phyloP scores from a whole-genome alignment of 1,139 yeast species.

The Sugiyamaella japonica region DNA sequence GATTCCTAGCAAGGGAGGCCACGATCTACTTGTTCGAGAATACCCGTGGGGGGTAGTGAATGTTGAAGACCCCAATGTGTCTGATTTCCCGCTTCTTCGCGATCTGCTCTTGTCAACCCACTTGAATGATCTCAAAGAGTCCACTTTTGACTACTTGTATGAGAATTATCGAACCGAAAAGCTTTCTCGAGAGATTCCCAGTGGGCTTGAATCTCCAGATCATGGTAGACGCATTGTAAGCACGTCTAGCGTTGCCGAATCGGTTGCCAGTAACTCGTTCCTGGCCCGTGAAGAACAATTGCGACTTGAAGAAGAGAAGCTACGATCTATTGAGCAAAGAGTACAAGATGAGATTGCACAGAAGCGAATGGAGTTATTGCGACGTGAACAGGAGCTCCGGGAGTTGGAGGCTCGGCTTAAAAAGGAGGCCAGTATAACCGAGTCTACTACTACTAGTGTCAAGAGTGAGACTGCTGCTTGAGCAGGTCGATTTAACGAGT shows the following conservation, averaged over 20 bases:
- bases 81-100: constrained; percentile 77
- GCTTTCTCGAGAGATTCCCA: constrained; percentile 49
- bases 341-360: constrained; percentile 87
- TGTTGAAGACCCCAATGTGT: constrained; percentile 76
- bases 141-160: constrained; percentile 88
- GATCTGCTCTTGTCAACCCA: constrained; percentile 86
- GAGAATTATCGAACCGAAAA: constrained; percentile 94
- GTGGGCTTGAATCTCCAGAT: constrained; percentile 19
- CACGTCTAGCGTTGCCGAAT: constrained; percentile 23
- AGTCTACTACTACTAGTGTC: constrained; percentile 12
- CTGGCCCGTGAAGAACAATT: constrained; percentile 44
- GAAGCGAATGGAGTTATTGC: constrained; percentile 83
- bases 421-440: constrained; percentile 24
- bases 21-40: constrained; percentile 57
- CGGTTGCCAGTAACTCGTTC: constrained; percentile 29
- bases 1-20: constrained; percentile 55
- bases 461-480: constrained; percentile 19
- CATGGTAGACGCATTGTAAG: constrained; percentile 13
- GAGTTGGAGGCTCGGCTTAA: constrained; percentile 72
- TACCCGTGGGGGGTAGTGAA: constrained; percentile 95
- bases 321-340: constrained; percentile 53
- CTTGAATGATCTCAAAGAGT: constrained; percentile 86
- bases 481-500: constrained; percentile 1
- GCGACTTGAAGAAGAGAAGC: constrained; percentile 45
- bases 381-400: constrained; percentile 83